Conservation (phyloP, 768 basidiomycete genomes). For the Boletellus emodensis region DNA sequence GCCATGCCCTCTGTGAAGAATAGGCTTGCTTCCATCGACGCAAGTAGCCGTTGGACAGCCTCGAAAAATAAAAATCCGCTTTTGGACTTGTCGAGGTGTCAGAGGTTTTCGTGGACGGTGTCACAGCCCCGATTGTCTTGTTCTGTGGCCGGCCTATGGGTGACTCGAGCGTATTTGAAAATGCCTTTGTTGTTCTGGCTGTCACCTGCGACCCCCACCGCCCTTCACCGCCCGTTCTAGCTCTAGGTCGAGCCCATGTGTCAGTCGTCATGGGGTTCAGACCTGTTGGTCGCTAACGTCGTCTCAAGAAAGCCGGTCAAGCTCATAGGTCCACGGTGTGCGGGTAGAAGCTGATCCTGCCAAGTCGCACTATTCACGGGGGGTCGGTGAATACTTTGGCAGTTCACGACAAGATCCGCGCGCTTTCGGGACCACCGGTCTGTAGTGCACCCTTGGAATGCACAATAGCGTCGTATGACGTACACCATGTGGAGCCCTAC, state of each 20-base stretch:
- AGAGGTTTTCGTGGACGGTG: too few relatives aligned
- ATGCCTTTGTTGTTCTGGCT: not conserved
- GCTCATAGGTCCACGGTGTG: not conserved
- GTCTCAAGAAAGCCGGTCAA: not conserved
- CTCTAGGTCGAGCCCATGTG: not conserved
- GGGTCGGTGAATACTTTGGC: not conserved
- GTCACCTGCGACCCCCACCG: not conserved
- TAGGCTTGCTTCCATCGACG: too few relatives aligned
- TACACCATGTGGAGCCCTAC: not conserved
- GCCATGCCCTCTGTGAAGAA: too few relatives aligned
- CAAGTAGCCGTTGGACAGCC: too few relatives aligned
- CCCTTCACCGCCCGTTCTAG: not conserved
- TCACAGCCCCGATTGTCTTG: not conserved
- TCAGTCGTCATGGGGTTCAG: not conserved
- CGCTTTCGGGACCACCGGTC: not conserved
- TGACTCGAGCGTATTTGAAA: not conserved
- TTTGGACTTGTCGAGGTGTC: too few relatives aligned
- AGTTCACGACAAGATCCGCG: not conserved
- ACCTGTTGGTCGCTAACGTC: not conserved
- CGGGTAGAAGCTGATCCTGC: not conserved
- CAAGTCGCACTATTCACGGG: not conserved
- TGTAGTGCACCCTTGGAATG: not conserved
- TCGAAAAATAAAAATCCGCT: too few relatives aligned
- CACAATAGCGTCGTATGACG: not conserved
- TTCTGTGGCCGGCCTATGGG: not conserved